A percentile compares a stretch with the other conserved stretches of the same genome.
Evolutionary conservation across 192 early-diverging fungal species (phyloP).

Genomic region (Rhizoclosmatium globosum): DNA sequence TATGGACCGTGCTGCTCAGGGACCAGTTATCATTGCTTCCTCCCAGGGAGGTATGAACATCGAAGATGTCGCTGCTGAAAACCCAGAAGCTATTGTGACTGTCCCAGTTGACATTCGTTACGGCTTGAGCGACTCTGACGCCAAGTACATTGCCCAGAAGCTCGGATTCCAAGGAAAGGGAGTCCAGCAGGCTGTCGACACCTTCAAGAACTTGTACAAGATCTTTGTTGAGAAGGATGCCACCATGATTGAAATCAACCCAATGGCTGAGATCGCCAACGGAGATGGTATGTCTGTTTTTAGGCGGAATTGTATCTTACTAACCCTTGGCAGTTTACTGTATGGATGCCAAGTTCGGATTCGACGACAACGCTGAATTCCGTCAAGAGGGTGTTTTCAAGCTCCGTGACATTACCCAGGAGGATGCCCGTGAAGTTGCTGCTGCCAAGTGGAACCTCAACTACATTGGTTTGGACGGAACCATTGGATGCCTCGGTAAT

Average conservation of each 20-base stretch:
- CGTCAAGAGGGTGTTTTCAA: slow-evolving; percentile 90
- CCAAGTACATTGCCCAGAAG: slow-evolving; percentile 79
- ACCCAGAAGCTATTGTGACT: slow-evolving; percentile 95
- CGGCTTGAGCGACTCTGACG: slow-evolving; percentile 80
- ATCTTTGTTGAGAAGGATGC: slow-evolving; percentile 97
- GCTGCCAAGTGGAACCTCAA: slow-evolving; percentile 98
- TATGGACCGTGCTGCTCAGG: slow-evolving; percentile 93
- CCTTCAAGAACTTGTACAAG: slow-evolving; percentile 93
- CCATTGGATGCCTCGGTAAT: slow-evolving; percentile 92
- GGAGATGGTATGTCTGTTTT: slow-evolving; percentile 70
- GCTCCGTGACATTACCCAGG: slow-evolving; percentile 92
- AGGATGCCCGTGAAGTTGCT: slow-evolving; percentile 96
- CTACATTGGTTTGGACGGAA: slow-evolving; percentile 99
- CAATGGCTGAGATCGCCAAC: slow-evolving; percentile 89
- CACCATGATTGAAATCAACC: slow-evolving; percentile 99
- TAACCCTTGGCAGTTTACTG: slow-evolving; percentile 68
- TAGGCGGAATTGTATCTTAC: not conserved
- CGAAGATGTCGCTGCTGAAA: slow-evolving; percentile 93
- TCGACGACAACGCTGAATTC: slow-evolving; percentile 99
- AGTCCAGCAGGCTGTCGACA: slow-evolving; percentile 85
- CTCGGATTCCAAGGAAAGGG: slow-evolving; percentile 89
- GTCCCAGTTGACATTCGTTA: slow-evolving; percentile 88
- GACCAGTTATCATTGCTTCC: slow-evolving; percentile 95
- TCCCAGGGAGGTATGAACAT: slow-evolving; percentile 99
- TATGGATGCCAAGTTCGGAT: slow-evolving; percentile 99